Conservation (phyloP, 2,329 filamentous ascomycete genomes). For the Magnaporthiopsis poae region DNA sequence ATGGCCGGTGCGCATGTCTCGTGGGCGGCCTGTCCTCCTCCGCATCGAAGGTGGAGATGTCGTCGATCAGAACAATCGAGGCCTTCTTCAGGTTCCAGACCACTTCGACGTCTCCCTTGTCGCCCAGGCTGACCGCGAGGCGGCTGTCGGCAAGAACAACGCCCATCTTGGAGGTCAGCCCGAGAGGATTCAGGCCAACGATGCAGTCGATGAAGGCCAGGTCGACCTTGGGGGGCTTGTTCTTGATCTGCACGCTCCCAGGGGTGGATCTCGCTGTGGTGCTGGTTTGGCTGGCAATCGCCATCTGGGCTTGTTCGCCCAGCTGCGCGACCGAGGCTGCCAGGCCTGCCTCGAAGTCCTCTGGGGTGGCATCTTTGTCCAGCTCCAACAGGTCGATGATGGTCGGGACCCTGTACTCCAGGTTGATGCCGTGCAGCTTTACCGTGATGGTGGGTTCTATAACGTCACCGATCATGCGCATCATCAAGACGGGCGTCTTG, state of each 20-base stretch:
- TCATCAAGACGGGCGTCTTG: slow-evolving; percentile 59
- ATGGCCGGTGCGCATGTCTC: slow-evolving; percentile 12
- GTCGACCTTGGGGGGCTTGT: slow-evolving; percentile 57
- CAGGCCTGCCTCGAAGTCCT: slow-evolving; percentile 66
- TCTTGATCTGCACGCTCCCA: slow-evolving; percentile 17
- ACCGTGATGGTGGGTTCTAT: slow-evolving; percentile 84
- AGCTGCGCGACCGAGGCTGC: slow-evolving; percentile 72
- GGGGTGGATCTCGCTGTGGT: slow-evolving; percentile 13
- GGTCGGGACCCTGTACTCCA: slow-evolving; percentile 84
- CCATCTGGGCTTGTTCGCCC: slow-evolving; percentile 51
- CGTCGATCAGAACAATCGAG: slow-evolving; percentile 73
- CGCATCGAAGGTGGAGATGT: slow-evolving; percentile 40
- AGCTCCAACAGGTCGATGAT: slow-evolving; percentile 71
- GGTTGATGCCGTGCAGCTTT: slow-evolving; percentile 70
- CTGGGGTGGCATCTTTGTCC: slow-evolving; percentile 53
- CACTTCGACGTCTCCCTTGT: slow-evolving; percentile 53
- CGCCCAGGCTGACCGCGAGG: slow-evolving; percentile 57
- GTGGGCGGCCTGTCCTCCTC: slow-evolving; percentile 29
- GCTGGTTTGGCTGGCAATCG: slow-evolving; percentile 28
- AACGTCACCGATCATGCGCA: slow-evolving; percentile 84
- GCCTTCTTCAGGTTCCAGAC: slow-evolving; percentile 66
- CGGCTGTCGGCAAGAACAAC: slow-evolving; percentile 71
- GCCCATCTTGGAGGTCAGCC: slow-evolving; percentile 63
- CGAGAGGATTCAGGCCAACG: slow-evolving; percentile 73
- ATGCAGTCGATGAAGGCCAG: slow-evolving; percentile 73